Evolutionary conservation across 1,284 basidiomycete species (phyloP).

Genomic region (Pascua sp.): DNA sequence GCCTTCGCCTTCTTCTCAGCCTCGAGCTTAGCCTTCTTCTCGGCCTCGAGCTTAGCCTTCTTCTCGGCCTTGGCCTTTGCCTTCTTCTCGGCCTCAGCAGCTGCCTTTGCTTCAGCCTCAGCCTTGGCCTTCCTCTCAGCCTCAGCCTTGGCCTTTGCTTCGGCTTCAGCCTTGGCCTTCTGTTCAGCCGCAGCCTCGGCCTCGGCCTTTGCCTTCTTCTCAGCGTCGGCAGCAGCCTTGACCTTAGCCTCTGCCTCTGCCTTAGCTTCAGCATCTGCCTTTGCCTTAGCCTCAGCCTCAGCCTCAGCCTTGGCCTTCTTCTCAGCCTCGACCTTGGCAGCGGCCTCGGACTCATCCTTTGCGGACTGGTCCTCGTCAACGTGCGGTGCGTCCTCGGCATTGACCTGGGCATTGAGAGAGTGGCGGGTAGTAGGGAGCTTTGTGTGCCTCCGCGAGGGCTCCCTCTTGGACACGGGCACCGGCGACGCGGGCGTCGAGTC

Average conservation of each 20-base stretch:
- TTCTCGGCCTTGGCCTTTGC: conserved; percentile 2
- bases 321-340: conserved; percentile 3
- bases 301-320: neutral
- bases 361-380: neutral
- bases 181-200: neutral
- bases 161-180: neutral
- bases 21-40: neutral
- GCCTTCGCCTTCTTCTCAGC: neutral
- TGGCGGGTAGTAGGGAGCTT: too few species aligned
- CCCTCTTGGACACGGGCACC: neutral
- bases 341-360: neutral
- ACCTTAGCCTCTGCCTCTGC: neutral
- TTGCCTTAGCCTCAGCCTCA: neutral
- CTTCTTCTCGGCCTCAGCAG: neutral
- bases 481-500: neutral
- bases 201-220: neutral
- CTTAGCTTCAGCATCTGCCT: conserved; percentile 1
- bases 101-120: neutral
- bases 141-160: neutral
- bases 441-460: neutral
- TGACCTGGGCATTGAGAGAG: neutral
- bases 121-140: neutral
- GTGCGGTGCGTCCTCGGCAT: conserved; percentile 1
- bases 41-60: neutral
- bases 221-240: neutral